Percentiles rank a stretch among this genome's conserved stretches.
These are phyloP conservation scores for Gorgonomyces haynaldii DNA, from an alignment of 192 early-diverging fungal species.

Conservation along the genomic window DNA sequence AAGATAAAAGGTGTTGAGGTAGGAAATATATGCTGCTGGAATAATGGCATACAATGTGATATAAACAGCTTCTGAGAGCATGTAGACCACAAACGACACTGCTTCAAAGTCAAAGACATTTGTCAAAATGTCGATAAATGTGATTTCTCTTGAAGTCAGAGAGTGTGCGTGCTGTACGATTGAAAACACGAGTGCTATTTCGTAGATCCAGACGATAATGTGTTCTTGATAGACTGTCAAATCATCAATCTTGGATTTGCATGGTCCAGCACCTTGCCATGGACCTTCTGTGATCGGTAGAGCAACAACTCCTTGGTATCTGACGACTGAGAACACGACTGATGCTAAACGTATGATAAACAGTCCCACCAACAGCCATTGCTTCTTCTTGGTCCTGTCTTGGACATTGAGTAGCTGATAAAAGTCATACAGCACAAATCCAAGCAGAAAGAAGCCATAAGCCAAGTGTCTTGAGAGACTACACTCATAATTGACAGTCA, in stretches of 20 bases:
- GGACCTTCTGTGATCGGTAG: not conserved
- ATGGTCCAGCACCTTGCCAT: not conserved
- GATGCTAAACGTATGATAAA: not conserved
- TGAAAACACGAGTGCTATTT: not conserved
- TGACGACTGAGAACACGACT: not conserved
- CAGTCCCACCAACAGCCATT: not conserved
- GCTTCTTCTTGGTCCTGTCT: not conserved
- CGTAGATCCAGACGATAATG: not conserved
- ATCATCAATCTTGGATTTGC: not conserved
- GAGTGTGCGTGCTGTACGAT: not conserved
- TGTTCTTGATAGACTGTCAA: conserved; percentile 5
- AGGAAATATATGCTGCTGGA: not conserved
- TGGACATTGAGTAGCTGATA: not conserved
- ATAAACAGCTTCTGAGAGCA: conserved; percentile 1
- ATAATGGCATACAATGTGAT: not conserved
- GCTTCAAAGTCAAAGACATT: conserved; percentile 6
- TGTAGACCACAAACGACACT: not conserved
- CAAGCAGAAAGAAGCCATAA: not conserved
- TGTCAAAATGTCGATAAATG: not conserved
- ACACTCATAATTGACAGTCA: conserved; percentile 4
- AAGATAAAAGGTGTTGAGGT: conserved; percentile 3
- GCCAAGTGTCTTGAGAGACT: not conserved
- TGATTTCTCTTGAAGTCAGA: not conserved
- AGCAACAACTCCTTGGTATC: not conserved
- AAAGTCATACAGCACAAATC: conserved; percentile 4